These are phyloP conservation scores for Blastocystis sp. DNA, from an alignment of 352 stramenopile genomes.

Conservation along the genomic window DNA sequence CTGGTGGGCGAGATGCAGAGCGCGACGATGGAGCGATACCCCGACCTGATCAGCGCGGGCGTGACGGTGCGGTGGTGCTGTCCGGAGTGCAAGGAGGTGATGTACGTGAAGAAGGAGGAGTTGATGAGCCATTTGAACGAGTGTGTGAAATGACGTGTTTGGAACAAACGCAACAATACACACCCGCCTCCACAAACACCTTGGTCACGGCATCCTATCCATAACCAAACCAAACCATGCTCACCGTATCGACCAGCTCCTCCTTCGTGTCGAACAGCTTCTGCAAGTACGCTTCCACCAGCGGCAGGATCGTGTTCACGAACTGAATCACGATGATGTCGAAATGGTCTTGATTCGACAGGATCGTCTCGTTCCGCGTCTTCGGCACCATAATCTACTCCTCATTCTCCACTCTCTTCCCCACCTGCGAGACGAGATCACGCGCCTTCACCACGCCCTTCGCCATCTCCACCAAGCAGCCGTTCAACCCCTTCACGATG, in stretches of 20 bases:
- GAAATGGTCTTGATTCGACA: slow-evolving; percentile 66
- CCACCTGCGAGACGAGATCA: background rate
- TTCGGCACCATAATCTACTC: slow-evolving; percentile 62
- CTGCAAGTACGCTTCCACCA: slow-evolving; percentile 57
- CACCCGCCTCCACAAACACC: background rate
- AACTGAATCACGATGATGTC: slow-evolving; percentile 64
- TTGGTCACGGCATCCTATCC: background rate
- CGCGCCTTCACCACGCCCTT: slow-evolving; percentile 20
- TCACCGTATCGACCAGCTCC: slow-evolving; percentile 37
- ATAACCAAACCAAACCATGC: background rate
- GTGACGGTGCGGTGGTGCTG: slow-evolving; percentile 49
- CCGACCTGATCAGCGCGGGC: slow-evolving; percentile 36
- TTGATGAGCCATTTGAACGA: slow-evolving; percentile 43
- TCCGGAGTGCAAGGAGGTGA: slow-evolving; percentile 29
- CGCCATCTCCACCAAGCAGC: background rate
- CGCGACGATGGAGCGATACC: slow-evolving; percentile 44
- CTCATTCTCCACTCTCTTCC: background rate
- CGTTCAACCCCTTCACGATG: background rate
- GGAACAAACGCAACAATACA: background rate
- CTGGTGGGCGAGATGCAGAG: slow-evolving; percentile 10
- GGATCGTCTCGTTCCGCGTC: slow-evolving; percentile 26
- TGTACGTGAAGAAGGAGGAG: slow-evolving; percentile 60
- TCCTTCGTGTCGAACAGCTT: slow-evolving; percentile 62
- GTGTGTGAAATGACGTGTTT: slow-evolving; percentile 44
- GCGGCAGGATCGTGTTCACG: slow-evolving; percentile 59